These are phyloP conservation scores for Linum tenue DNA, from an alignment of 345 rosid species.

Conservation along the genomic window DNA sequence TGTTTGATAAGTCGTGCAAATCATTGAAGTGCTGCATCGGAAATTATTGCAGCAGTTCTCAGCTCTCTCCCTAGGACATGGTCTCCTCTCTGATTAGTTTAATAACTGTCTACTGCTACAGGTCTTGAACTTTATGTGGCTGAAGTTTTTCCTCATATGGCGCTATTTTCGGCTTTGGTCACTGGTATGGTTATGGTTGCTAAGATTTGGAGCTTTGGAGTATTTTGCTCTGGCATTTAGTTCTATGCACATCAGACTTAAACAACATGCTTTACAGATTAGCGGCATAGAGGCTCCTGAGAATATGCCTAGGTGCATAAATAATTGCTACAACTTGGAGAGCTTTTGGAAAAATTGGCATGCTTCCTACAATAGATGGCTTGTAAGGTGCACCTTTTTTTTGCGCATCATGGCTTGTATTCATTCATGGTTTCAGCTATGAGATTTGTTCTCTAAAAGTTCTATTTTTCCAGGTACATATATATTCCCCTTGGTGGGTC, in stretches of 20 bases:
- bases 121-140: slow-evolving; percentile 98
- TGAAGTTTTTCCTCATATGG: slow-evolving; percentile 87
- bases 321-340: slow-evolving; percentile 84
- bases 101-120: slow-evolving; percentile 23
- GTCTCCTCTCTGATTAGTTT: neutral
- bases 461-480: slow-evolving; percentile 51
- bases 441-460: slow-evolving; percentile 8
- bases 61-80: neutral
- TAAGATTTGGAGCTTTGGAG: slow-evolving; percentile 5
- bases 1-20: neutral
- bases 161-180: slow-evolving; percentile 96
- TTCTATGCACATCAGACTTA: slow-evolving; percentile 1
- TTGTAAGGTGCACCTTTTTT: slow-evolving; percentile 57
- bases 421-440: neutral
- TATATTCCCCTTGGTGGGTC: slow-evolving; percentile 96
- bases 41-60: no score
- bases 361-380: slow-evolving; percentile 96
- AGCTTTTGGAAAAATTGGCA: slow-evolving; percentile 98
- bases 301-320: slow-evolving; percentile 88
- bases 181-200: slow-evolving; percentile 42
- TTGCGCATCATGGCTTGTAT: slow-evolving; percentile 13
- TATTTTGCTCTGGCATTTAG: slow-evolving; percentile 8
- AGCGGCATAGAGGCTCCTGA: slow-evolving; percentile 84
- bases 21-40: neutral
- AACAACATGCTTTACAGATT: slow-evolving; percentile 30